Conservation (phyloP, 257 asterid genomes). For the Nicotiana tabacum region DNA sequence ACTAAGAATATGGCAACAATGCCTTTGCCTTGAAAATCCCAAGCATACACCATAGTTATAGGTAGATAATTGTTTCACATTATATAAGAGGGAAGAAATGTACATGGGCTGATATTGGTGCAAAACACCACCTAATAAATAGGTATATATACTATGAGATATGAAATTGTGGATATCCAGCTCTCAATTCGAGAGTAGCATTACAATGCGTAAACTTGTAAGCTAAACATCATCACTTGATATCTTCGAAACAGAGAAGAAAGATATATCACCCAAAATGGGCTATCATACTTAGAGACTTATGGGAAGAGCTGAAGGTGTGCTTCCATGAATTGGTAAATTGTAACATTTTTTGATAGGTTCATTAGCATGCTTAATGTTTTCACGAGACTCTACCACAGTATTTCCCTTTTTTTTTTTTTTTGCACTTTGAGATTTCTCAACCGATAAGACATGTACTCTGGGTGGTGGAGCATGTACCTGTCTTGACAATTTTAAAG, state of each 20-base stretch:
- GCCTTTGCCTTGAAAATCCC: conserved; percentile 2
- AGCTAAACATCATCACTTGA: background rate
- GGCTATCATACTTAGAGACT: background rate
- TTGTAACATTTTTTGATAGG: background rate
- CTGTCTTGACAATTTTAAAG: background rate
- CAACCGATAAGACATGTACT: background rate
- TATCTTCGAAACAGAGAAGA: background rate
- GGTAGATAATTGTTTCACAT: background rate
- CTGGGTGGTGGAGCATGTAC: background rate
- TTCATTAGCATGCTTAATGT: background rate
- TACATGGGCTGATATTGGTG: background rate
- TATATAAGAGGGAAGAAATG: background rate
- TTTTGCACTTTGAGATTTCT: background rate
- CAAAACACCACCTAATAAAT: background rate
- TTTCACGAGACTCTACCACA: background rate
- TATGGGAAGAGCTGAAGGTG: background rate
- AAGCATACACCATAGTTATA: background rate
- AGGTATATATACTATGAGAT: background rate
- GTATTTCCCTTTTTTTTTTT: background rate
- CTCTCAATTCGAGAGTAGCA: background rate
- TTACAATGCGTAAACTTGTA: background rate
- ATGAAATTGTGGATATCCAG: background rate
- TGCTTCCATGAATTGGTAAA: background rate
- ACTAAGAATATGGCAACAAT: background rate
- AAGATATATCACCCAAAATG: background rate